Evolutionary conservation across 2,329 filamentous ascomycete genomes (phyloP).

Genomic region (Aspergillus brunneoviolaceus): DNA sequence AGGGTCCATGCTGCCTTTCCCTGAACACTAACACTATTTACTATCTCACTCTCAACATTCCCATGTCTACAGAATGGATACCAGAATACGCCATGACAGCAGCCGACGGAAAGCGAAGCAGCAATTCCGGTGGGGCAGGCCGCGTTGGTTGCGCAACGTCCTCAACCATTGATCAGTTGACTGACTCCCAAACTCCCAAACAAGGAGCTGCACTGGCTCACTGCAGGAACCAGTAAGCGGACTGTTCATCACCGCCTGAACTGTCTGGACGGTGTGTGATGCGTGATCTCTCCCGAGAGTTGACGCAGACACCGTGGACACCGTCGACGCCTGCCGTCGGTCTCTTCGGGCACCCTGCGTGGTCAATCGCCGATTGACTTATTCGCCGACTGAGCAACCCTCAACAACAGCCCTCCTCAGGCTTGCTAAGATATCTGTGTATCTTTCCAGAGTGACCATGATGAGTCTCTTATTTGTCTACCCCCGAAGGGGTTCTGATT

Average conservation of each 20-base stretch:
- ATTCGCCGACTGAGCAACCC: not conserved
- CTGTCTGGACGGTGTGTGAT: not conserved
- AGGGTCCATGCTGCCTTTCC: not conserved
- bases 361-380: not conserved
- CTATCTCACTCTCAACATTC: not conserved
- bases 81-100: constrained; percentile 12
- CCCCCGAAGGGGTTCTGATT: constrained; percentile 10
- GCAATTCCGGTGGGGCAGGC: constrained; percentile 23
- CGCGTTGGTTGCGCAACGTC: constrained; percentile 15
- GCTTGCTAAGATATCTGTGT: not conserved
- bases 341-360: not conserved
- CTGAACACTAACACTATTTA: not conserved
- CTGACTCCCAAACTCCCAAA: too few relatives aligned
- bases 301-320: not conserved
- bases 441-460: not conserved
- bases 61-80: not conserved
- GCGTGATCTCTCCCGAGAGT: not conserved
- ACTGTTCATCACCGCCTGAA: not conserved
- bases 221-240: too few relatives aligned
- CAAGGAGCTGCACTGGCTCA: not conserved
- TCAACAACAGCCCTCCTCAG: not conserved
- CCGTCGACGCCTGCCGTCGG: not conserved
- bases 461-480: not conserved
- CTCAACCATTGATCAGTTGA: not conserved
- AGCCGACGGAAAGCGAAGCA: constrained; percentile 26